A percentile compares a stretch with the other conserved stretches of the same genome.
Evolutionary conservation across 179 eudicot genomes (phyloP).

Genomic region (Carnegiea gigantea): DNA sequence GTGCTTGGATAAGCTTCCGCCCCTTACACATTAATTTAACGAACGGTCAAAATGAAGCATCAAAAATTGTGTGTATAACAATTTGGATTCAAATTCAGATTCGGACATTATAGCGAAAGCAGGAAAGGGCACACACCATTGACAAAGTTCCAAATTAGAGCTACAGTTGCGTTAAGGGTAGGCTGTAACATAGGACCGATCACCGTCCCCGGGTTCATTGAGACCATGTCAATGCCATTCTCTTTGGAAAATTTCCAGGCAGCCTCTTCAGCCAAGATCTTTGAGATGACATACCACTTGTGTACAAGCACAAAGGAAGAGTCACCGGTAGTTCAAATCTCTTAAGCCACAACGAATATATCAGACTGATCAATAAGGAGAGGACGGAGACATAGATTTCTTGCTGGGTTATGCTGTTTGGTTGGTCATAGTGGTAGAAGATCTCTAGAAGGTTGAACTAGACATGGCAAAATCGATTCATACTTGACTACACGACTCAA

Average conservation of each 20-base stretch:
- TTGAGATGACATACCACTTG: constrained; percentile 40
- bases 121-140: constrained; percentile 21
- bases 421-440: too few species aligned
- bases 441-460: too few species aligned
- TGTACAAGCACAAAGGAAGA: constrained; percentile 4
- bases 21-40: neutral
- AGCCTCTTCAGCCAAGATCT: constrained; percentile 46
- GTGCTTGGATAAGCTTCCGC: constrained; percentile 19
- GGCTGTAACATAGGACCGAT: constrained; percentile 45
- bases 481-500: too few species aligned
- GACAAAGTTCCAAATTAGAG: constrained; percentile 31
- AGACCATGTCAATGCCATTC: constrained; percentile 40
- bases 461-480: too few species aligned
- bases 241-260: constrained; percentile 43
- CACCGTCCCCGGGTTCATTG: constrained; percentile 36
- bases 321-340: neutral
- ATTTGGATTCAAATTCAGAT: neutral
- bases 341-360: too few species aligned
- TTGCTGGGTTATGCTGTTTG: too few species aligned
- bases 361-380: too few species aligned
- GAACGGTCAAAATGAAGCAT: neutral
- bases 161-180: constrained; percentile 33
- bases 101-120: too few species aligned
- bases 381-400: too few species aligned
- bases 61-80: neutral